A percentile compares a stretch with the other conserved stretches of the same genome.
These are phyloP conservation scores for Mycena sp. DNA, from an alignment of 1,284 basidiomycete genomes.

Conservation along the genomic window DNA sequence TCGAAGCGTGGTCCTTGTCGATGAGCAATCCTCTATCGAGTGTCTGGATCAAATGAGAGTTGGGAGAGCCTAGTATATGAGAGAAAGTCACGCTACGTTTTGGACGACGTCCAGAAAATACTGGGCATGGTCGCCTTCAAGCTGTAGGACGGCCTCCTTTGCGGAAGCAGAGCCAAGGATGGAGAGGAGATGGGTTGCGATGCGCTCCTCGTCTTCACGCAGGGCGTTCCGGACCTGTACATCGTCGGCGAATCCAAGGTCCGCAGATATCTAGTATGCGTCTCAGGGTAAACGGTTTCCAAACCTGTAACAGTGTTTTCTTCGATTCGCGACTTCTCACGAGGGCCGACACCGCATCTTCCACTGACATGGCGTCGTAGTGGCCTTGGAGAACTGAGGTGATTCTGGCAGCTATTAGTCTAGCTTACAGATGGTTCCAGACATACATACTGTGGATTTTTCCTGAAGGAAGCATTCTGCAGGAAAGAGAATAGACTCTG, in stretches of 20 bases:
- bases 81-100: not conserved
- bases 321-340: not conserved
- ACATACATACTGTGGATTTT: too few relatives aligned
- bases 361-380: not conserved
- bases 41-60: not conserved
- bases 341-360: not conserved
- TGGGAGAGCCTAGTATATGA: too few relatives aligned
- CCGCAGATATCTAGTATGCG: too few relatives aligned
- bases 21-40: conserved; percentile 3
- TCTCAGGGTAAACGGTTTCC: not conserved
- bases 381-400: too few relatives aligned
- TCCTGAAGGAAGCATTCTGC: too few relatives aligned
- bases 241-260: conserved; percentile 1
- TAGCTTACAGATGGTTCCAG: too few relatives aligned
- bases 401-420: too few relatives aligned
- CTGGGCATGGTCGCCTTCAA: conserved; percentile 6
- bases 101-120: conserved; percentile 18
- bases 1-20: not conserved
- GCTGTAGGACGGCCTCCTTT: not conserved
- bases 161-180: not conserved
- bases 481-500: too few relatives aligned
- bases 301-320: conserved; percentile 1
- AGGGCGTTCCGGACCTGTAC: not conserved
- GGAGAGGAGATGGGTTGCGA: not conserved
- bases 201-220: not conserved